Percentiles rank a stretch among this genome's conserved stretches.
Evolutionary conservation across 108 stramenopile species (phyloP).

Genomic region (Nitzschia sp.): DNA sequence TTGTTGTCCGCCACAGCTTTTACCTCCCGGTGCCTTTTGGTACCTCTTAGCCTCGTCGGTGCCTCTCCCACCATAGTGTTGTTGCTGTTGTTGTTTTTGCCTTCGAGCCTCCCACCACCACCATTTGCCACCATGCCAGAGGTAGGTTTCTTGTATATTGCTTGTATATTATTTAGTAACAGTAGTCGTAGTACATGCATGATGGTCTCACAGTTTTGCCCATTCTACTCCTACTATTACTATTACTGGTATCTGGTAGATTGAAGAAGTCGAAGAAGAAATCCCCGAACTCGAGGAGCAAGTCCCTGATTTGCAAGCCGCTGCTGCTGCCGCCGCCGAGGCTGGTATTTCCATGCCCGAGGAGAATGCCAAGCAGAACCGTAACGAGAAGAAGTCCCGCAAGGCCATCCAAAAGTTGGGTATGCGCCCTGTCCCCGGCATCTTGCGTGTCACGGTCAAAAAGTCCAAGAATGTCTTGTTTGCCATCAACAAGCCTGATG

Average conservation of each 20-base stretch:
- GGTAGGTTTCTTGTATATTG: slow-evolving; percentile 9
- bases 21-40: too few relatives aligned
- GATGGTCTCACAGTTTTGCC: background rate
- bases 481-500: slow-evolving; percentile 94
- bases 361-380: slow-evolving; percentile 74
- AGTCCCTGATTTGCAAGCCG: slow-evolving; percentile 51
- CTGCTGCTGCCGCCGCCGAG: slow-evolving; percentile 43
- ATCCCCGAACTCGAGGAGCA: slow-evolving; percentile 76
- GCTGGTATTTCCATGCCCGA: slow-evolving; percentile 17
- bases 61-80: too few relatives aligned
- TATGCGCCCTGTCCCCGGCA: slow-evolving; percentile 92
- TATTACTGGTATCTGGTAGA: too few relatives aligned
- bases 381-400: slow-evolving; percentile 98
- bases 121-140: slow-evolving; percentile 28
- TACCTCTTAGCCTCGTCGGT: too few relatives aligned
- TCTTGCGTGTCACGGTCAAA: slow-evolving; percentile 96
- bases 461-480: slow-evolving; percentile 96
- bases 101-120: too few relatives aligned
- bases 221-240: background rate
- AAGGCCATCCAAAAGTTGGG: slow-evolving; percentile 98
- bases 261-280: slow-evolving; percentile 78
- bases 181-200: background rate
- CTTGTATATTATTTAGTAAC: background rate
- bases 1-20: too few relatives aligned
- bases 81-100: too few relatives aligned